These are phyloP conservation scores for Paspalum notatum DNA, from an alignment of 176 grass and related monocot species.

Conservation along the genomic window DNA sequence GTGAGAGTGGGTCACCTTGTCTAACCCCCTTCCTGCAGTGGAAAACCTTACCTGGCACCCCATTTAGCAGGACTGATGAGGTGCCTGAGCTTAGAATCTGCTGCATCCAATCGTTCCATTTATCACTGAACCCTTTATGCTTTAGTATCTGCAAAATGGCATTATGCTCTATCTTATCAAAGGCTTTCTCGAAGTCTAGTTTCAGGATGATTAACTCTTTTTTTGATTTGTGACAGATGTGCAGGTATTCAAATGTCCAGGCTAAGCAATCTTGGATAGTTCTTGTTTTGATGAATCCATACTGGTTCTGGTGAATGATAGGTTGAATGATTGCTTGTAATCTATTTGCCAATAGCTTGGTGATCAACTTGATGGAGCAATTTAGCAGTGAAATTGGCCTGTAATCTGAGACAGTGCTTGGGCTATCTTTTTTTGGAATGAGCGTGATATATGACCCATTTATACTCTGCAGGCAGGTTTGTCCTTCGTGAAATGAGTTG, in stretches of 20 bases:
- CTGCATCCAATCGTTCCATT: background rate
- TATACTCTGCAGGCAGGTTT: background rate
- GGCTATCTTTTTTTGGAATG: background rate
- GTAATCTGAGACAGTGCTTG: rapidly evolving
- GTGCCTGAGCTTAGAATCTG: too few species aligned
- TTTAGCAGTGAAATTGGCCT: background rate
- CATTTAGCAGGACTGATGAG: too few species aligned
- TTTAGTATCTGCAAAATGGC: rapidly evolving
- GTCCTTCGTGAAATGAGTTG: rapidly evolving
- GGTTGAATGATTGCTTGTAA: rapidly evolving
- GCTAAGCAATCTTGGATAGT: background rate
- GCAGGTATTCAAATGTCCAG: background rate
- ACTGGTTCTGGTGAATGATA: background rate
- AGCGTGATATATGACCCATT: background rate
- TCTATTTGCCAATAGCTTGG: background rate
- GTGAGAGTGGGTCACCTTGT: too few species aligned
- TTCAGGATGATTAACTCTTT: background rate
- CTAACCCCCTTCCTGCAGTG: too few species aligned
- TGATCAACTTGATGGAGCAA: rapidly evolving
- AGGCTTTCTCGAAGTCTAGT: background rate
- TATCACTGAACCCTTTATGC: rapidly evolving
- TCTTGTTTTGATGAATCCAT: background rate
- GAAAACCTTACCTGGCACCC: background rate
- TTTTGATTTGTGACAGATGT: too few species aligned
- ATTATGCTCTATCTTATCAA: background rate